A percentile compares a stretch with the other conserved stretches of the same genome.
Evolutionary conservation across 805 yeast species (phyloP).

Genomic region (Teunomyces stri): DNA sequence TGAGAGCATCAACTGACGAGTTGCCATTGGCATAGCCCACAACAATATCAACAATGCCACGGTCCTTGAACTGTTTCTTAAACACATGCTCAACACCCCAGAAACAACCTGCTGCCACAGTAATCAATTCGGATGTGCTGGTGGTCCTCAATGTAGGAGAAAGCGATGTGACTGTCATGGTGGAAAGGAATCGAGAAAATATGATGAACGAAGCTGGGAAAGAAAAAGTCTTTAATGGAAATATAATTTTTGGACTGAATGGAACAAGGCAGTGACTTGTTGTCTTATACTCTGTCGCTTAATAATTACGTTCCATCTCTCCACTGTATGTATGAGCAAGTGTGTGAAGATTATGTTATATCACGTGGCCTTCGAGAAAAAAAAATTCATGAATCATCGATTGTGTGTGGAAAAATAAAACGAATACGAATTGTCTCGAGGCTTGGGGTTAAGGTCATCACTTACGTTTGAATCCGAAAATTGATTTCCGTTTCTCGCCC

Average conservation of each 20-base stretch:
- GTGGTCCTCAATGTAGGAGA: conserved; percentile 38
- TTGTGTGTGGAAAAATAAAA: too few species aligned
- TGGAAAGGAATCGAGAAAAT: not conserved
- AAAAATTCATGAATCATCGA: too few species aligned
- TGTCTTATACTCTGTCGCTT: not conserved
- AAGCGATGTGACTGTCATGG: conserved; percentile 12
- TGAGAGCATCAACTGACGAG: conserved; percentile 43
- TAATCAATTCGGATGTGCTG: conserved; percentile 32
- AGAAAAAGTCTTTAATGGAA: not conserved
- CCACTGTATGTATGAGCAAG: too few species aligned
- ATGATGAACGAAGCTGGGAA: not conserved
- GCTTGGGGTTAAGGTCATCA: not conserved
- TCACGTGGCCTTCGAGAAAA: not conserved
- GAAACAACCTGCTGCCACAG: conserved; percentile 65
- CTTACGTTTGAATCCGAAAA: conserved; percentile 32
- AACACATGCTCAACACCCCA: conserved; percentile 90
- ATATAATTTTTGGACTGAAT: too few species aligned
- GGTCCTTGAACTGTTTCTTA: conserved; percentile 60
- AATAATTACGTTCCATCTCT: too few species aligned
- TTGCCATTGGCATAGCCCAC: conserved; percentile 92
- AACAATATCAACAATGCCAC: conserved; percentile 68
- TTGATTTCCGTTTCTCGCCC: conserved; percentile 22
- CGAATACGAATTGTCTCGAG: too few species aligned
- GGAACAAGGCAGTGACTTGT: not conserved
- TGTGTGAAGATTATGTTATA: not conserved